Evolutionary conservation across 768 basidiomycete genomes (phyloP).

Genomic region (Lactifluus piperatus): DNA sequence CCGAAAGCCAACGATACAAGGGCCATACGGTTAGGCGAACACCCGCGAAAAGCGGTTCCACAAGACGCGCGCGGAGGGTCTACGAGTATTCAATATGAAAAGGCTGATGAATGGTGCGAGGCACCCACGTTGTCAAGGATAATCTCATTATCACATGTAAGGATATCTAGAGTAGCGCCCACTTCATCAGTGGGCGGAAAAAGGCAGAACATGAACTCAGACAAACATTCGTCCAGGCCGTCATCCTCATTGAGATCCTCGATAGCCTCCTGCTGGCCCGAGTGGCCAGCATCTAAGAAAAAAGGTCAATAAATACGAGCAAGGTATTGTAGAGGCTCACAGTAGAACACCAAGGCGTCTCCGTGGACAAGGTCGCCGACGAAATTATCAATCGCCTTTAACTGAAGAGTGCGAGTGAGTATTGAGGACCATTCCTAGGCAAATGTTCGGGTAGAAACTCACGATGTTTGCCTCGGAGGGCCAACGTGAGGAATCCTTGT

Average conservation of each 20-base stretch:
- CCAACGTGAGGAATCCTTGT: neutral
- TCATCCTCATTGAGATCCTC: neutral
- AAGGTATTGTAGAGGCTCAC: neutral
- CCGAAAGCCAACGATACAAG: no score
- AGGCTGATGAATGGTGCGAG: neutral
- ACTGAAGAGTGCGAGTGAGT: neutral
- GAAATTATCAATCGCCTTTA: constrained; percentile 11
- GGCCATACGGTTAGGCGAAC: constrained; percentile 14
- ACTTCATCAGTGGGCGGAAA: neutral
- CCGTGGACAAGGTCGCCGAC: constrained; percentile 9
- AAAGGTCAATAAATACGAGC: neutral
- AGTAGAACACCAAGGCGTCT: constrained; percentile 20
- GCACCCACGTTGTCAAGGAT: constrained; percentile 19
- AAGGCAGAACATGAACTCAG: neutral
- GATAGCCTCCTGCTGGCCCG: neutral
- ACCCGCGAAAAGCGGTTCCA: constrained; percentile 15
- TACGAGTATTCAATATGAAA: neutral
- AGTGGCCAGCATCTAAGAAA: constrained; percentile 8
- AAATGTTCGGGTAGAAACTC: neutral
- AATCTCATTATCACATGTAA: neutral
- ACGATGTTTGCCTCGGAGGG: constrained; percentile 17
- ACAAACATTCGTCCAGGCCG: constrained; percentile 1
- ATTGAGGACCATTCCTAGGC: neutral
- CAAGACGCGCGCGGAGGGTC: constrained; percentile 17
- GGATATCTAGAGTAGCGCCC: neutral